These are phyloP conservation scores for Anisogramma anomala DNA, from an alignment of 2,329 filamentous ascomycete genomes.

Conservation along the genomic window DNA sequence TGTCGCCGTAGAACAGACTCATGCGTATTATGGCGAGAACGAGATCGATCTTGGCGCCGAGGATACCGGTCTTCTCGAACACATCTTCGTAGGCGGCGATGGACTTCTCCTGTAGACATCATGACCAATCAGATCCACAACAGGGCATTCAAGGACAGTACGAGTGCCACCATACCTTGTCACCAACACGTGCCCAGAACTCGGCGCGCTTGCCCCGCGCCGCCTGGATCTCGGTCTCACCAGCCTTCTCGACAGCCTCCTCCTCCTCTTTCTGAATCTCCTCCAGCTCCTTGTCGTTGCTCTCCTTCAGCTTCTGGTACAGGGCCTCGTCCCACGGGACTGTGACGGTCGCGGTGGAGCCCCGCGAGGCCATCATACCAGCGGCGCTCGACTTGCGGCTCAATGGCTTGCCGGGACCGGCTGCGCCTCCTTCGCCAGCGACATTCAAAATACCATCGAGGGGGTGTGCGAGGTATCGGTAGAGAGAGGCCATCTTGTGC, in stretches of 20 bases:
- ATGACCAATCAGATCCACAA: background rate
- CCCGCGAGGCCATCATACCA: constrained; percentile 65
- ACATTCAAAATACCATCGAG: constrained; percentile 71
- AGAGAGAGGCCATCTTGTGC: constrained; percentile 80
- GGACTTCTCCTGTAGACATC: constrained; percentile 64
- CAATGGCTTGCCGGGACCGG: constrained; percentile 42
- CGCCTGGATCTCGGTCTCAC: constrained; percentile 87
- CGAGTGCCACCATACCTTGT: constrained; percentile 59
- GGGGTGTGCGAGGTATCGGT: constrained; percentile 73
- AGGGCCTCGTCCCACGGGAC: constrained; percentile 85
- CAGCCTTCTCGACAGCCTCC: constrained; percentile 88
- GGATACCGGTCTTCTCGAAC: constrained; percentile 92
- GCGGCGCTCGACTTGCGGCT: constrained; percentile 59
- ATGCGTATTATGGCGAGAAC: constrained; percentile 93
- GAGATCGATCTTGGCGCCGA: constrained; percentile 94
- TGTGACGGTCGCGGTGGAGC: constrained; percentile 50
- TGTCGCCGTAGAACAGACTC: constrained; percentile 92
- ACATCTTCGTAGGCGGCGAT: constrained; percentile 85
- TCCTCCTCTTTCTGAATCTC: constrained; percentile 77
- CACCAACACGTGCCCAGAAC: constrained; percentile 88
- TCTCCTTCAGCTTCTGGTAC: constrained; percentile 64
- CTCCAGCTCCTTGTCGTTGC: constrained; percentile 69
- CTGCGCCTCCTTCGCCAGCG: constrained; percentile 50
- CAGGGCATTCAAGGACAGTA: background rate
- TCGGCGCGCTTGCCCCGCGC: constrained; percentile 91